A percentile compares a stretch with the other conserved stretches of the same genome.
These are phyloP conservation scores for Aspergillus hiratsukae DNA, from an alignment of 2,329 filamentous ascomycete species.

Conservation along the genomic window DNA sequence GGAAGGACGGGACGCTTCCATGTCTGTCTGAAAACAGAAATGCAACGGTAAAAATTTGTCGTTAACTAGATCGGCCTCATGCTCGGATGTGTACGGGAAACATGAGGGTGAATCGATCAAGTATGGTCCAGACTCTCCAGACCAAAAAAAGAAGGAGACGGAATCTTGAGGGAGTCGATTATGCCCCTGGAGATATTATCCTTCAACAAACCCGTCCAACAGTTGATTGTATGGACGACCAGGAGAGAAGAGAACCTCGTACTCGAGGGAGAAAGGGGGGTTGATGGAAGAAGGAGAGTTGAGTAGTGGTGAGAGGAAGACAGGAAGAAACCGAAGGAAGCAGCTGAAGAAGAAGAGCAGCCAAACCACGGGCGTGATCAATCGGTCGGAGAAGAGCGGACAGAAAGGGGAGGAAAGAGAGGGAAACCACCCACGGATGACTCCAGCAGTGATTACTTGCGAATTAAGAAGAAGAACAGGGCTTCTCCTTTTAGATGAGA, in stretches of 20 bases:
- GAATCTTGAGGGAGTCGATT: not conserved
- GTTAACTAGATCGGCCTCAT: constrained; percentile 15
- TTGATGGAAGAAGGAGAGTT: constrained; percentile 2
- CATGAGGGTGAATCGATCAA: not conserved
- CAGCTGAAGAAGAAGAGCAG: not conserved
- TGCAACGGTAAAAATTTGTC: not conserved
- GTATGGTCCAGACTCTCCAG: constrained; percentile 4
- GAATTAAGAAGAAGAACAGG: not conserved
- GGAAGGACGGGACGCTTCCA: constrained; percentile 17
- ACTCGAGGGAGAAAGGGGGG: constrained; percentile 1
- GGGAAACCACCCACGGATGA: constrained; percentile 6
- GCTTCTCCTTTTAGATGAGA: not conserved
- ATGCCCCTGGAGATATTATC: not conserved
- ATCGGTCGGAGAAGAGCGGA: constrained; percentile 1
- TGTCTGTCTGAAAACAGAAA: constrained; percentile 8
- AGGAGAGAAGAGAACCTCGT: not conserved
- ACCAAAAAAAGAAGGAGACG: not conserved
- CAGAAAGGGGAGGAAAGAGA: constrained; percentile 12
- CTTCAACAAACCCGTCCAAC: not conserved
- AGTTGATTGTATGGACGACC: not conserved
- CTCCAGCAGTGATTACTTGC: not conserved
- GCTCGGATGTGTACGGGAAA: constrained; percentile 10
- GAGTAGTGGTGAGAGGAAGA: constrained; percentile 15
- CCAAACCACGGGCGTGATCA: not conserved
- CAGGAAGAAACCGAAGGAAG: not conserved